Evolutionary conservation across 192 early-diverging fungal species (phyloP).

Genomic region (Backusella liffmaniae): DNA sequence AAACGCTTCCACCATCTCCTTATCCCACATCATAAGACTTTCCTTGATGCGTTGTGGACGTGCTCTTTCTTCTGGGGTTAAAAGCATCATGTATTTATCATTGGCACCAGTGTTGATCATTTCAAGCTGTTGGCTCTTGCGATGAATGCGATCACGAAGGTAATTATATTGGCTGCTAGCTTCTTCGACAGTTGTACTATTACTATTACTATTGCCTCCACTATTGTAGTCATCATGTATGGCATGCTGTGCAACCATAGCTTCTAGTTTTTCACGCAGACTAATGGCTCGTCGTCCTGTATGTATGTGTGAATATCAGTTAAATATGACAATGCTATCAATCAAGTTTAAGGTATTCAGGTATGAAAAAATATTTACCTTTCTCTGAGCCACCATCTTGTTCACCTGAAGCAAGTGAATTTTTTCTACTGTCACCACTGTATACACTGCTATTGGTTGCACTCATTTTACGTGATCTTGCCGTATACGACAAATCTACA

Average conservation of each 20-base stretch:
- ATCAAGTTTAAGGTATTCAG: background rate
- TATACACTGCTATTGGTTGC: background rate
- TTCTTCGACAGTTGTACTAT: background rate
- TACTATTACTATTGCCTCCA: background rate
- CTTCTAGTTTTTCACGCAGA: constrained; percentile 21
- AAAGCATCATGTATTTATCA: background rate
- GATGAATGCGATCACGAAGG: background rate
- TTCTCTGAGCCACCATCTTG: background rate
- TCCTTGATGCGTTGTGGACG: constrained; percentile 8
- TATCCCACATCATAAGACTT: background rate
- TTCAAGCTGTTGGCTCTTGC: background rate
- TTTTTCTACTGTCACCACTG: constrained; percentile 12
- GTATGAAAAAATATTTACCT: background rate
- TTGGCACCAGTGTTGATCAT: background rate
- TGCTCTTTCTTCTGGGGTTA: constrained; percentile 3
- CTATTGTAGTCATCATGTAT: constrained; percentile 6
- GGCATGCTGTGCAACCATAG: constrained; percentile 32
- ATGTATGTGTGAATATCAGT: background rate
- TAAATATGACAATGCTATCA: background rate
- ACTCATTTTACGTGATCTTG: constrained; percentile 13
- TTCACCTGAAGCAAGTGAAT: constrained; percentile 9
- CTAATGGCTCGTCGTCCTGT: constrained; percentile 21
- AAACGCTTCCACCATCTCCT: constrained; percentile 10
- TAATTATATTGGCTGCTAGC: background rate
- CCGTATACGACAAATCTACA: background rate